Evolutionary conservation across 257 asterid genomes (phyloP).

Genomic region (Plantago ovata): DNA sequence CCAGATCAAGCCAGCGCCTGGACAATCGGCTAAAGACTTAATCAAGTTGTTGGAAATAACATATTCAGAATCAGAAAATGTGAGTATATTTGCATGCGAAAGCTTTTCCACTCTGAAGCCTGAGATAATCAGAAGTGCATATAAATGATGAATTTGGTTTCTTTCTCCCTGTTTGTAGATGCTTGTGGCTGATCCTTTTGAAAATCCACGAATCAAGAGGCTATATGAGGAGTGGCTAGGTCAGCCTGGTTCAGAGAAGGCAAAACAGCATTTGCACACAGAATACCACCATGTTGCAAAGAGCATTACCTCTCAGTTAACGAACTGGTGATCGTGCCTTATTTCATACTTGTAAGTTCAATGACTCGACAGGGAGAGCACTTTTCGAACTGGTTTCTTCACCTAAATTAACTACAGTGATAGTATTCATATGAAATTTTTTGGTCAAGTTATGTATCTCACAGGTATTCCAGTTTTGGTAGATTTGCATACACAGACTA

Average conservation of each 20-base stretch:
- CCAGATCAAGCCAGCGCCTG: conserved; percentile 80
- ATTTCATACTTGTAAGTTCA: background rate
- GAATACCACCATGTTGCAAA: conserved; percentile 73
- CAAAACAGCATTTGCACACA: conserved; percentile 72
- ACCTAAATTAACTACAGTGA: no score
- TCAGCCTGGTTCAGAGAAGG: conserved; percentile 80
- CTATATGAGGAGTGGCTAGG: conserved; percentile 80
- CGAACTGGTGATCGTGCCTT: conserved; percentile 58
- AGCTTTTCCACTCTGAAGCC: no score
- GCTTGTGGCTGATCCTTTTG: conserved; percentile 52
- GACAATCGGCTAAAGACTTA: conserved; percentile 78
- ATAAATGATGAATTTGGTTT: background rate
- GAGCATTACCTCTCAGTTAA: conserved; percentile 84
- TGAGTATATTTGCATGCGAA: conserved; percentile 31
- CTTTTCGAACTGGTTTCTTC: no score
- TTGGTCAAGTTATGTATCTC: no score
- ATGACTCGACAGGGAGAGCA: background rate
- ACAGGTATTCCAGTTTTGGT: no score
- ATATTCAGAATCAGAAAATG: conserved; percentile 81
- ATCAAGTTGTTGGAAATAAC: conserved; percentile 62
- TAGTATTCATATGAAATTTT: no score
- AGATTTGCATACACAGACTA: no score
- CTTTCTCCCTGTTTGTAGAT: conserved; percentile 36
- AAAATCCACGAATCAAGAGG: conserved; percentile 48
- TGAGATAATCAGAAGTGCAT: background rate